These are phyloP conservation scores for Tulasnella sp. DNA, from an alignment of 768 basidiomycete species.

Conservation along the genomic window DNA sequence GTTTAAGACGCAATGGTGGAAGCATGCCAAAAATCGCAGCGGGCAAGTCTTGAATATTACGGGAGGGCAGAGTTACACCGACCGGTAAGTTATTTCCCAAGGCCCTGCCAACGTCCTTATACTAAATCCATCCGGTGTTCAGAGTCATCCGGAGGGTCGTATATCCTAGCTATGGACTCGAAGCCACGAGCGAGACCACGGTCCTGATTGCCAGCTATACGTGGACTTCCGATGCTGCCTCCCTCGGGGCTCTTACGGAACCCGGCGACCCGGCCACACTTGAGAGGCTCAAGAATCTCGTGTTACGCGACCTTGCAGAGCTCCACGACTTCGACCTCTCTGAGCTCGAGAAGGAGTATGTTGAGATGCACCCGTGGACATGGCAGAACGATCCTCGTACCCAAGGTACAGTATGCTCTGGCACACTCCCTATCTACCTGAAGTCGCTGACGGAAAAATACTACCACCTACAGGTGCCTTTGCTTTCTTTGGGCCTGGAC, in stretches of 20 bases:
- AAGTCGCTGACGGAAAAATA: neutral
- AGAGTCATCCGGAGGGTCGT: constrained; percentile 39
- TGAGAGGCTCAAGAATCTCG: constrained; percentile 32
- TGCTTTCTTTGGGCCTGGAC: constrained; percentile 43
- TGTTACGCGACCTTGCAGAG: constrained; percentile 36
- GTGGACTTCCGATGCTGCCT: constrained; percentile 42
- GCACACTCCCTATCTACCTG: neutral
- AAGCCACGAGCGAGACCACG: constrained; percentile 31
- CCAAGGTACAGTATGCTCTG: constrained; percentile 36
- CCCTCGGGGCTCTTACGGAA: constrained; percentile 39
- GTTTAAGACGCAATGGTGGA: constrained; percentile 41
- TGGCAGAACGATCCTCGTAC: constrained; percentile 38
- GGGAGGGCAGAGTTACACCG: neutral
- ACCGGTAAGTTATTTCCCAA: neutral
- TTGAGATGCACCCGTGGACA: constrained; percentile 34
- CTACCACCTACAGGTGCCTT: constrained; percentile 37
- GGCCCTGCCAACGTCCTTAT: neutral
- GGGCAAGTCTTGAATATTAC: constrained; percentile 43
- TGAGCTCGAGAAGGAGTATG: constrained; percentile 25
- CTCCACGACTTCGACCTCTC: constrained; percentile 33
- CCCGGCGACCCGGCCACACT: too few species aligned
- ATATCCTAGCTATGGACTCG: constrained; percentile 42
- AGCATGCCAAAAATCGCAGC: constrained; percentile 40
- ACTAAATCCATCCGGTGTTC: neutral
- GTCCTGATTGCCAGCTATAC: constrained; percentile 43